These are phyloP conservation scores for Usnea hakonensis DNA, from an alignment of 495 filamentous ascomycete genomes.

Conservation along the genomic window DNA sequence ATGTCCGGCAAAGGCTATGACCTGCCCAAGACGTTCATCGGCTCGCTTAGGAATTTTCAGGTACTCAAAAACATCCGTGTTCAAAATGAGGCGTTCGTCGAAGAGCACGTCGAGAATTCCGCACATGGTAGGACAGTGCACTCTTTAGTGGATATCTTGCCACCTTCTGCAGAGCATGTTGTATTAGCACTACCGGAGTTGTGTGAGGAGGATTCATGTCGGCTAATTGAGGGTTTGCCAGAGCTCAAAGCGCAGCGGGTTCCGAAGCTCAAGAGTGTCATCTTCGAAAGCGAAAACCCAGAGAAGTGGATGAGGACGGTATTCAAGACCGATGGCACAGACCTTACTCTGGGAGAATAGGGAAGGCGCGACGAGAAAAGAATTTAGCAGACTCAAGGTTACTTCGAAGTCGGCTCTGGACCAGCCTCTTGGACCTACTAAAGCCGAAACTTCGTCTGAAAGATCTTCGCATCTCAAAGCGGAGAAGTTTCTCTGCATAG, in stretches of 20 bases:
- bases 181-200: neutral
- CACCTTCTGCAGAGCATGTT: neutral
- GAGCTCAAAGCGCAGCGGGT: neutral
- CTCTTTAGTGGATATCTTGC: neutral
- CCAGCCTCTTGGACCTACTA: too few species aligned
- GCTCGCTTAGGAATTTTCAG: neutral
- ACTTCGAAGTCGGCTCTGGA: too few species aligned
- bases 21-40: neutral
- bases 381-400: too few species aligned
- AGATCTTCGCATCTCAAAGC: too few species aligned
- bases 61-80: neutral
- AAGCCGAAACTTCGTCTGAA: too few species aligned
- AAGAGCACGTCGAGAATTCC: neutral
- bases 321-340: neutral
- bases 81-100: neutral
- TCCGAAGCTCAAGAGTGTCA: neutral
- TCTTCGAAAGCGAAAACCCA: neutral
- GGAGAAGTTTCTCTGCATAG: too few species aligned
- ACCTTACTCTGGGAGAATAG: neutral
- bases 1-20: too few species aligned
- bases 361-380: too few species aligned
- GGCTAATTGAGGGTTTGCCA: neutral
- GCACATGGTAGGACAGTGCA: neutral
- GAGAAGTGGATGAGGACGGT: neutral
- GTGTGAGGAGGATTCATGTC: neutral